A percentile compares a stretch with the other conserved stretches of the same genome.
Conservation (phyloP, 495 filamentous ascomycete genomes). For the Penicillium soppii region DNA sequence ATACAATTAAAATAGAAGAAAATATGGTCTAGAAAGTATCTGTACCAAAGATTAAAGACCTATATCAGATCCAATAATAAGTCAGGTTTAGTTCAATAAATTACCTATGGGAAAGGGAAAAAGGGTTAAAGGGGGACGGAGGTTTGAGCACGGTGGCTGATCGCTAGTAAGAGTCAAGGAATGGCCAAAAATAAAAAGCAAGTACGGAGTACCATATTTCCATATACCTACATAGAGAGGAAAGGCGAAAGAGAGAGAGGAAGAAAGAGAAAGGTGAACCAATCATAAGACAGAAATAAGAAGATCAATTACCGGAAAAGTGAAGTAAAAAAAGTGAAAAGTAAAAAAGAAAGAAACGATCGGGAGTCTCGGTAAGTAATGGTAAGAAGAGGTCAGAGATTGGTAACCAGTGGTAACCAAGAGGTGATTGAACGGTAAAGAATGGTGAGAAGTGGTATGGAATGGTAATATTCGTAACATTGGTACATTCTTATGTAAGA, state of each 20-base stretch:
- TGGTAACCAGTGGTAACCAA: no score
- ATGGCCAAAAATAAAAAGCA: constrained; percentile 21
- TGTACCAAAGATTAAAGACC: no score
- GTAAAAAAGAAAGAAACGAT: constrained; percentile 1
- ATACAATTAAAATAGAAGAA: constrained; percentile 6
- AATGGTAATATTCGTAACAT: constrained; percentile 5
- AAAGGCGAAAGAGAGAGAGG: background rate
- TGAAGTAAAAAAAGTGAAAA: background rate
- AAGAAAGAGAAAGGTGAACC: constrained; percentile 3
- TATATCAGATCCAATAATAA: constrained; percentile 45
- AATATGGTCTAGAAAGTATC: no score
- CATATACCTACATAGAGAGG: constrained; percentile 7
- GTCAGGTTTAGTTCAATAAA: constrained; percentile 35
- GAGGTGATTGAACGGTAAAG: background rate
- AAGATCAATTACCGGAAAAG: constrained; percentile 8
- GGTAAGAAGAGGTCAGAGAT: no score
- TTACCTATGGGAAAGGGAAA: constrained; percentile 18
- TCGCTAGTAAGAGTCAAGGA: constrained; percentile 30
- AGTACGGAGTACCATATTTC: background rate
- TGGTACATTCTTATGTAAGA: constrained; percentile 11
- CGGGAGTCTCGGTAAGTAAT: constrained; percentile 8
- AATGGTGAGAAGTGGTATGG: background rate
- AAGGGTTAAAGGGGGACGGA: constrained; percentile 22
- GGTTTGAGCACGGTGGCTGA: constrained; percentile 38
- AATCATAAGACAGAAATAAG: constrained; percentile 1